These are phyloP conservation scores for Cordyceps fumosorosea DNA, from an alignment of 2,329 filamentous ascomycete genomes.

Conservation along the genomic window DNA sequence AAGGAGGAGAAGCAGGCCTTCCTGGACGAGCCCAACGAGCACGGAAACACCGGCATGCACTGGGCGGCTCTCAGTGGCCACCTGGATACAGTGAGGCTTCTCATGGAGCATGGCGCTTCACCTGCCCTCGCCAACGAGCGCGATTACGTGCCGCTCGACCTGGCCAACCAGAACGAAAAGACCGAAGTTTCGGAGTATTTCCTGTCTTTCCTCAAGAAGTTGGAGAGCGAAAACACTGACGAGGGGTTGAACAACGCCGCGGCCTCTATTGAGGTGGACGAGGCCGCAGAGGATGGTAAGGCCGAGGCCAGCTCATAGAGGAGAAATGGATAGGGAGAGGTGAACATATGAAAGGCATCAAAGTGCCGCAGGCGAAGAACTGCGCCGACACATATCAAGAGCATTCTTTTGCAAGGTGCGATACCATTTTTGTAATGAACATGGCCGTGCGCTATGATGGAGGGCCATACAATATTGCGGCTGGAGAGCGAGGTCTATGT, in stretches of 20 bases:
- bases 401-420: neutral
- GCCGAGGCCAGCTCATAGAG: constrained; percentile 4
- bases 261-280: constrained; percentile 33
- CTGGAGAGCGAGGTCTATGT: too few species aligned
- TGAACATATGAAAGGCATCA: neutral
- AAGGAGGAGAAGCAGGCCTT: constrained; percentile 42
- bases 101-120: constrained; percentile 71
- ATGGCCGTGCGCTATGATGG: too few species aligned
- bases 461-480: too few species aligned
- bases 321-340: neutral
- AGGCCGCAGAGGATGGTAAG: constrained; percentile 21
- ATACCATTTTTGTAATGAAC: neutral
- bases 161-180: constrained; percentile 66
- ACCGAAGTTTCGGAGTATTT: constrained; percentile 58
- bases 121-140: constrained; percentile 73
- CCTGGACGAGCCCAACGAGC: constrained; percentile 65
- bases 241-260: constrained; percentile 36
- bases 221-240: constrained; percentile 42
- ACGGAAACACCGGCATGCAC: constrained; percentile 86
- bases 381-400: too few species aligned
- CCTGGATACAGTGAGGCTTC: constrained; percentile 67
- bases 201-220: constrained; percentile 38
- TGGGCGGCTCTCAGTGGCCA: constrained; percentile 92
- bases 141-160: constrained; percentile 72
- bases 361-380: too few species aligned